A percentile compares a stretch with the other conserved stretches of the same genome.
These are phyloP conservation scores for Apiospora saccharicola DNA, from an alignment of 2,329 filamentous ascomycete species.

Conservation along the genomic window DNA sequence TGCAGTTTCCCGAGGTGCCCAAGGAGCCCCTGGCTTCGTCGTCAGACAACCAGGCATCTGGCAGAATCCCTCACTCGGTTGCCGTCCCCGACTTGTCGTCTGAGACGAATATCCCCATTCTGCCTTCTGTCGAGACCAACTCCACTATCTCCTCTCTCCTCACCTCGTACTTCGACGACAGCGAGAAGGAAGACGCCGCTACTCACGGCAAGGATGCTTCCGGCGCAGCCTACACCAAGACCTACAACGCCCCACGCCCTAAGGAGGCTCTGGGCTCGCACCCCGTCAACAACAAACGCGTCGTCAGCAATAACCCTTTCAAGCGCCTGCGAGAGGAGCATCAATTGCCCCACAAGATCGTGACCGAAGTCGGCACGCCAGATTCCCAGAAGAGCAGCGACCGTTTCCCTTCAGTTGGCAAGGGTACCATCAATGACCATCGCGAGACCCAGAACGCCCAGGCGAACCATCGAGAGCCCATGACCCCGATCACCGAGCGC, in stretches of 20 bases:
- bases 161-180: slow-evolving; percentile 11
- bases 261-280: slow-evolving; percentile 21
- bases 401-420: neutral
- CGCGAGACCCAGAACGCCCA: neutral
- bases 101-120: neutral
- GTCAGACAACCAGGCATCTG: neutral
- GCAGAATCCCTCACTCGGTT: slow-evolving; percentile 12
- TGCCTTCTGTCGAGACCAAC: neutral
- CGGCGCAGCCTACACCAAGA: neutral
- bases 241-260: neutral
- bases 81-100: slow-evolving; percentile 18
- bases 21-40: neutral
- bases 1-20: neutral
- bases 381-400: slow-evolving; percentile 26
- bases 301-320: neutral
- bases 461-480: neutral
- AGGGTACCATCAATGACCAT: neutral
- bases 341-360: neutral
- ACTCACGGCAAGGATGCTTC: neutral
- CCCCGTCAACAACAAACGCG: neutral
- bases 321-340: neutral
- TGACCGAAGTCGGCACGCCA: slow-evolving; percentile 23
- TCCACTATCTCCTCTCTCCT: slow-evolving; percentile 21
- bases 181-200: neutral
- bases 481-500: slow-evolving; percentile 26